Conservation (phyloP, 2,329 filamentous ascomycete species). For the Zasmidium citrigriseum region DNA sequence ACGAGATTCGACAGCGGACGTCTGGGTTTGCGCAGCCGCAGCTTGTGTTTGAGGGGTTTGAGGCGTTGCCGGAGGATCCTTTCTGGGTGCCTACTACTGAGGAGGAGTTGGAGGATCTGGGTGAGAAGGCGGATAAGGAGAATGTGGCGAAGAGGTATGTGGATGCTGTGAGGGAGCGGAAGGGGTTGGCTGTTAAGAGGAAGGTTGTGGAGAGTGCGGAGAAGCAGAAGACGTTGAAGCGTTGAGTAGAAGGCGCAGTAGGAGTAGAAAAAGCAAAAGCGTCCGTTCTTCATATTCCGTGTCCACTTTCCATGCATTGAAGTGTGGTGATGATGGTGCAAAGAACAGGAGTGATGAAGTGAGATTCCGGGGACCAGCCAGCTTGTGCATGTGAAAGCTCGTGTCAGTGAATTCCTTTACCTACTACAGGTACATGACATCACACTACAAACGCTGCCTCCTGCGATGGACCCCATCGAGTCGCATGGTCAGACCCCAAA, state of each 20-base stretch:
- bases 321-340: no score
- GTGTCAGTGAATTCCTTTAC: no score
- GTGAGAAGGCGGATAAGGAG: conserved; percentile 88
- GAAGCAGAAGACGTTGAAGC: conserved; percentile 80
- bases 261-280: no score
- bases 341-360: no score
- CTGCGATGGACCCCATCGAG: no score
- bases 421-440: no score
- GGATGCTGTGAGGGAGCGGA: conserved; percentile 81
- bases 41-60: conserved; percentile 89
- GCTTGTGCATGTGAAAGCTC: no score
- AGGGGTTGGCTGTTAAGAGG: conserved; percentile 80
- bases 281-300: no score
- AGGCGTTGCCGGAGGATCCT: conserved; percentile 91
- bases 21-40: conserved; percentile 89
- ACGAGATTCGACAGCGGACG: conserved; percentile 94
- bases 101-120: conserved; percentile 93
- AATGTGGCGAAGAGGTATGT: conserved; percentile 97
- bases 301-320: no score
- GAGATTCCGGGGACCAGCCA: no score
- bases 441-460: no score
- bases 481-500: no score
- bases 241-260: conserved; percentile 41
- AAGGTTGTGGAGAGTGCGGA: conserved; percentile 77
- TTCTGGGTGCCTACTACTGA: conserved; percentile 98